Evolutionary conservation across 177 flowering plant genomes (phyloP).

Genomic region (Vitis hybrid): DNA sequence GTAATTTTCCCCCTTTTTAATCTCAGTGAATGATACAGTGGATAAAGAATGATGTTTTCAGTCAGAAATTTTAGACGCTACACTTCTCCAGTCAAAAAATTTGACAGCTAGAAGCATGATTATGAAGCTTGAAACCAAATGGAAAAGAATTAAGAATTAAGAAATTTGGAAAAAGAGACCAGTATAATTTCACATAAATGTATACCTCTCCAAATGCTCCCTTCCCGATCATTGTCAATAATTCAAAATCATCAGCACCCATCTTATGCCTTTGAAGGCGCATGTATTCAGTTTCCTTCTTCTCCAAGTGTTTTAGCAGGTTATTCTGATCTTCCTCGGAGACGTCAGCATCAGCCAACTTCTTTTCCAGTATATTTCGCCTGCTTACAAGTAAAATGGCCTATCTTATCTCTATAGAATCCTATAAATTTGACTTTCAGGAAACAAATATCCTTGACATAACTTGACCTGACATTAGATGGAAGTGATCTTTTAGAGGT

Average conservation of each 20-base stretch:
- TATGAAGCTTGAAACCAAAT: neutral
- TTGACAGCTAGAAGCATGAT: no score
- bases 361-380: slow-evolving; percentile 62
- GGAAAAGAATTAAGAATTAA: neutral
- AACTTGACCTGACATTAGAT: neutral
- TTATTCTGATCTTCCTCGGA: slow-evolving; percentile 89
- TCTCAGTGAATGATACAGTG: no score
- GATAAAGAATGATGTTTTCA: no score
- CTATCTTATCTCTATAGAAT: neutral
- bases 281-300: slow-evolving; percentile 92
- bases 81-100: no score
- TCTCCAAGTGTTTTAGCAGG: slow-evolving; percentile 71
- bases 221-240: slow-evolving; percentile 86
- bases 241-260: slow-evolving; percentile 88
- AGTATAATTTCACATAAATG: neutral
- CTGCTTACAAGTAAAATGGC: slow-evolving; percentile 25
- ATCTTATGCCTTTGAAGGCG: slow-evolving; percentile 90
- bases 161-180: neutral
- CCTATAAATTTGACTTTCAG: neutral
- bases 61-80: no score
- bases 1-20: no score
- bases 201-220: slow-evolving; percentile 95
- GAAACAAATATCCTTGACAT: neutral
- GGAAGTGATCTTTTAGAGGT: neutral
- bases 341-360: slow-evolving; percentile 89